Percentiles rank a stretch among this genome's conserved stretches.
These are phyloP conservation scores for Lactarius indigo DNA, from an alignment of 768 basidiomycete species.

Conservation along the genomic window DNA sequence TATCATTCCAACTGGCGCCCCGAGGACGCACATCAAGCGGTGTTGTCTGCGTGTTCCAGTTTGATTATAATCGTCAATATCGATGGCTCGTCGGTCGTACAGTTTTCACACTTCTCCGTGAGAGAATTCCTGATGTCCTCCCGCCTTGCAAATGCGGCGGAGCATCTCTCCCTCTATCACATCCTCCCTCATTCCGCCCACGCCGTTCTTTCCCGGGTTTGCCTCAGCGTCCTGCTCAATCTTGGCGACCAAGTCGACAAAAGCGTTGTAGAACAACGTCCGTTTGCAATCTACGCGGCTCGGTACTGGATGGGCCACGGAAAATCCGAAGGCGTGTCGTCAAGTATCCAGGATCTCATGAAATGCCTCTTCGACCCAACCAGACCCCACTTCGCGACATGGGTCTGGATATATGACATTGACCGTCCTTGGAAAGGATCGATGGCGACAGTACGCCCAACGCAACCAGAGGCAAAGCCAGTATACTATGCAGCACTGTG, in stretches of 20 bases:
- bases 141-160: background rate
- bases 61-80: background rate
- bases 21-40: background rate
- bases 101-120: background rate
- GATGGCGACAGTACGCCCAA: background rate
- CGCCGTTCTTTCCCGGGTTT: background rate
- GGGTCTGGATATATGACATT: constrained; percentile 6
- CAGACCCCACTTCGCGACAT: constrained; percentile 1
- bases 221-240: background rate
- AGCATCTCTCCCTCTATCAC: background rate
- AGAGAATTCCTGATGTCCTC: background rate
- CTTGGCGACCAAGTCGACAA: background rate
- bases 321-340: background rate
- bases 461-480: background rate
- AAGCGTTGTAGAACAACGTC: background rate
- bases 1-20: background rate
- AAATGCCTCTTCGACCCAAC: background rate
- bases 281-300: constrained; percentile 9
- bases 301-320: constrained; percentile 8
- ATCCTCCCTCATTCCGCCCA: background rate
- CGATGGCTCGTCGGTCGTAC: background rate
- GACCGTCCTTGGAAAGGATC: background rate
- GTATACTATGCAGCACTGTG: constrained; percentile 1
- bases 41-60: background rate
- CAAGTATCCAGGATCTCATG: background rate